Conservation (phyloP, 306 rosid genomes). For the Medicago truncatula region MtrunA17r5.0-ANR NC_053045.1:16660001-16660500, state of each 20-base stretch:
- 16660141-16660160: slow-evolving; percentile 34
- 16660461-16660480: too few relatives aligned
- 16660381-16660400: too few relatives aligned
- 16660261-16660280: slow-evolving; percentile 42
- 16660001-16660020: not conserved
- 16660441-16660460: too few relatives aligned
- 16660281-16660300: slow-evolving; percentile 28
- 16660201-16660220: slow-evolving; percentile 54
- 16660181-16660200: slow-evolving; percentile 36
- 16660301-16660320: slow-evolving; percentile 35
- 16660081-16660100: slow-evolving; percentile 56
- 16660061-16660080: slow-evolving; percentile 42
- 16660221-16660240: slow-evolving; percentile 61
- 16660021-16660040: not conserved
- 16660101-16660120: slow-evolving; percentile 36
- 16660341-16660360: too few relatives aligned
- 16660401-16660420: too few relatives aligned
- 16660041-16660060: slow-evolving; percentile 1
- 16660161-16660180: slow-evolving; percentile 48
- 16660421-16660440: too few relatives aligned
- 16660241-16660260: slow-evolving; percentile 74
- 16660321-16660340: slow-evolving; percentile 38
- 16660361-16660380: too few relatives aligned
- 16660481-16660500: too few relatives aligned
- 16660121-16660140: slow-evolving; percentile 47